These are phyloP conservation scores for Tuctoria greenei DNA, from an alignment of 176 grass and related monocot species.

Conservation along the genomic window DNA sequence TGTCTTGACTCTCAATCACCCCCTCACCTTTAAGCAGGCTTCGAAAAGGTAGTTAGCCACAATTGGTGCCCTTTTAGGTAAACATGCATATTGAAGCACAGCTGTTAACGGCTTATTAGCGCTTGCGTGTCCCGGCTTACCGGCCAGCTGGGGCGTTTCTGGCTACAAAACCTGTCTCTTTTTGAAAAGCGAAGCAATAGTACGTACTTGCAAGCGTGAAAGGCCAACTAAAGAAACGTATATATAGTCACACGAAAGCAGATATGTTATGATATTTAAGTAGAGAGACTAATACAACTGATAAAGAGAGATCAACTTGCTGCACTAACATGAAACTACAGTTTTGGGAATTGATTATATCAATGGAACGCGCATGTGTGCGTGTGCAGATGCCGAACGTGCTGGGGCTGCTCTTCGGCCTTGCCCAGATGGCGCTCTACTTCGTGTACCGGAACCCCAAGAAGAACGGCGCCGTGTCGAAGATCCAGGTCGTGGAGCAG, in stretches of 20 bases:
- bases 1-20: neutral
- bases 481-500: conserved; percentile 23
- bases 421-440: conserved; percentile 71
- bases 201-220: conserved; percentile 29
- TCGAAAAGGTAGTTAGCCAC: conserved; percentile 20
- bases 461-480: conserved; percentile 54
- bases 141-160: conserved; percentile 17
- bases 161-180: conserved; percentile 24
- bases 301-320: too few relatives aligned
- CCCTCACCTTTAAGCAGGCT: neutral
- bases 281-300: too few relatives aligned
- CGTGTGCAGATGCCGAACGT: conserved; percentile 72
- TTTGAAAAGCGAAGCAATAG: neutral
- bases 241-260: neutral
- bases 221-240: neutral
- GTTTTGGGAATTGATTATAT: neutral
- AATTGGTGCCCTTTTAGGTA: conserved; percentile 5
- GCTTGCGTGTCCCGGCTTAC: conserved; percentile 23
- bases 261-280: neutral
- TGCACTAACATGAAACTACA: too few relatives aligned
- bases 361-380: neutral
- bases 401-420: conserved; percentile 67
- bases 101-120: conserved; percentile 20
- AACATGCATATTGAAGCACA: conserved; percentile 16
- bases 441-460: conserved; percentile 67